phyloP scores from a whole-genome alignment of 371 early-diverging fungal species.

The Capniomyces stellatus region DNA sequence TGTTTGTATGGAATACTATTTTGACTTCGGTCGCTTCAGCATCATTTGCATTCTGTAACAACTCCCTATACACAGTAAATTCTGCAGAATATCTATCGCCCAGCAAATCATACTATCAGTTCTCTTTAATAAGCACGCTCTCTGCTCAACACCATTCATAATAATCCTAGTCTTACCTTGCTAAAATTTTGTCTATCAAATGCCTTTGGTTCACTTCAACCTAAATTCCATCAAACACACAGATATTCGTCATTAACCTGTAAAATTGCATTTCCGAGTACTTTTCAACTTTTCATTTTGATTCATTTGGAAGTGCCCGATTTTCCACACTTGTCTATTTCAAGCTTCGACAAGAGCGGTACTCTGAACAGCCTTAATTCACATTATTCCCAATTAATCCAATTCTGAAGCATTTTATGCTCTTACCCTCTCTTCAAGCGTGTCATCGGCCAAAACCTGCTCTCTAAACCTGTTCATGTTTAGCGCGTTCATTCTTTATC shows the following conservation, averaged over 20 bases:
- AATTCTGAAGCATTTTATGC: too few species aligned
- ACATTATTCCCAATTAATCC: too few species aligned
- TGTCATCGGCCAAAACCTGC: conserved; percentile 4
- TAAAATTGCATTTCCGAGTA: too few species aligned
- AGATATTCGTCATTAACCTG: background rate
- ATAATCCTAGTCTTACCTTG: conserved; percentile 23
- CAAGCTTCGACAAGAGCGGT: too few species aligned
- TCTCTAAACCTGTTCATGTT: conserved; percentile 3
- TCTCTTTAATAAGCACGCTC: too few species aligned
- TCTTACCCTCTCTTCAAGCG: conserved; percentile 4
- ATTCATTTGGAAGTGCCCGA: too few species aligned
- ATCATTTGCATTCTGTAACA: conserved; percentile 65
- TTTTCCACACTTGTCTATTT: too few species aligned
- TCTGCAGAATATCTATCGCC: conserved; percentile 49
- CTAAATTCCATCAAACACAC: background rate
- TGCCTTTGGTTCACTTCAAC: conserved; percentile 74
- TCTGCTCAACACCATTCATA: too few species aligned
- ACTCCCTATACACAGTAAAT: conserved; percentile 48
- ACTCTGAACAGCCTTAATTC: too few species aligned
- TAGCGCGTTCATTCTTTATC: background rate
- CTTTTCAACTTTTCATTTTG: too few species aligned
- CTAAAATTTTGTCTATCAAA: conserved; percentile 83
- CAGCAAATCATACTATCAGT: too few species aligned
- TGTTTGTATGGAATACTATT: conserved; percentile 33
- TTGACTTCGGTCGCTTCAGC: conserved; percentile 37